Evolutionary conservation across 768 basidiomycete species (phyloP), one percentile per base, ranked within the genome.

Genomic region (Lentinula guzmanii): DNA sequence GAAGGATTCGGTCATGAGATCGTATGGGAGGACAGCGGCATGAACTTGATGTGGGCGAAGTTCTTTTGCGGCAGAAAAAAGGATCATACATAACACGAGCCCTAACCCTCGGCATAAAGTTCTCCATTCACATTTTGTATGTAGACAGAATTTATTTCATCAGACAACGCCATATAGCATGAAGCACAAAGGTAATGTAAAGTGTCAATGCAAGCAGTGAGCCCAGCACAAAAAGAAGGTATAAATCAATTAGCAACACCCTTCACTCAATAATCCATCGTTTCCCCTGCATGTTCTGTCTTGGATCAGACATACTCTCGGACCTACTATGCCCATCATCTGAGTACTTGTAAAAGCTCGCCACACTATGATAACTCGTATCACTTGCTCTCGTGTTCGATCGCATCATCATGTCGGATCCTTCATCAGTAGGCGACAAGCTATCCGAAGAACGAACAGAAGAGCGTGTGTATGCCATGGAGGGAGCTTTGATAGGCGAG

Each of bases 371-470:
- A 57, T 72, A 65, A 65, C 79, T 82, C 43, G 67, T 68, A 56
- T 76, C 74, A 66, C 79, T 82, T 54, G 72, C 72, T 53, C 72
- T 68, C 50, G 68, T 76, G 48, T 72, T 76, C 35, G 70, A 68
- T 39, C 76, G 73, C 53, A 65, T 58, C 34, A 78, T 66, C 37
- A 70, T 66, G 50, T 24, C n/a, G 6, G 11, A 21, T 34, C 31
- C 45, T 54, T 61, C 68, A 64, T 69, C 70, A 51, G 60, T 59
- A 41, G 71, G 63, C 50, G 70, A 71, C 50, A 69, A 71, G 42
- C 75, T 71, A 33, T 69, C 65, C 57, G 72, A 69, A 21, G 74
- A 74, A 24, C 18, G 56, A 31, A 48, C 41, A 35, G 73, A 67
- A 37, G 75, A 71, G 41, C 77, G 69, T 16, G 72, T 75, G 39